Evolutionary conservation across 345 rosid genomes (phyloP), one percentile per base, ranked within the genome.

Genomic region (Mercurialis annua): DNA sequence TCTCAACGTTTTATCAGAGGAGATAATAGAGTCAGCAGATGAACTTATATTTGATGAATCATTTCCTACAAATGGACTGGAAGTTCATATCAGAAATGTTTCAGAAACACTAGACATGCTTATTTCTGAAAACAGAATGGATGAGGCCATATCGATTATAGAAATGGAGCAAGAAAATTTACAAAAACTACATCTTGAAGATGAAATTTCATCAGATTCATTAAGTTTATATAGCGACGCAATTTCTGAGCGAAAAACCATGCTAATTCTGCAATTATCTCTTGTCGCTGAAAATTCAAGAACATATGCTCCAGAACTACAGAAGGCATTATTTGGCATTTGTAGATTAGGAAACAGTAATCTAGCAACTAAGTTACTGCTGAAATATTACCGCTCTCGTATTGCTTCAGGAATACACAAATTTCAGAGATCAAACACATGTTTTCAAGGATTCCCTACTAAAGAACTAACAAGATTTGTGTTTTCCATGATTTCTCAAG

Each of bases 401-500:
- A 53, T 87, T 29, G 81, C 70, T n/a, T 57, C 75, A 15, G 83
- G 84, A 71, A 64, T 75, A 21, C 73, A 47, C 20, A 66, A 69
- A 15, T 73, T 85, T 53, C 81, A 70, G 66, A 40, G 53, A 66
- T 79, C 73, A 33, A 75, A 76, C 23, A 67, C 76, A 0, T 58
- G 71, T 48, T 62, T 63, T 27, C 70, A 74, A 50, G 74, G 74
- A 16, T 23, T 77, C 34, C 85, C 78, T 65, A 65, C 74, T 40
- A 77, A 70, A 71, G 84, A 83, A 63, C 83, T 85, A 47, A 69
- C 84, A 0, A 87, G 75, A 69, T 76, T 83, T 47, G 76, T 82
- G 10, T 87, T 85, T 74, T 83, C 88, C 50, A 62, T 76, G 81
- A 81, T 87, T 70, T 85, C 83, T 66, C 90, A 82, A 77, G 85